Percentiles rank a stretch among this genome's conserved stretches.
These are phyloP conservation scores for Wickerhamomyces kurtzmanii DNA, from an alignment of 805 yeast species.

Conservation along the genomic window DNA sequence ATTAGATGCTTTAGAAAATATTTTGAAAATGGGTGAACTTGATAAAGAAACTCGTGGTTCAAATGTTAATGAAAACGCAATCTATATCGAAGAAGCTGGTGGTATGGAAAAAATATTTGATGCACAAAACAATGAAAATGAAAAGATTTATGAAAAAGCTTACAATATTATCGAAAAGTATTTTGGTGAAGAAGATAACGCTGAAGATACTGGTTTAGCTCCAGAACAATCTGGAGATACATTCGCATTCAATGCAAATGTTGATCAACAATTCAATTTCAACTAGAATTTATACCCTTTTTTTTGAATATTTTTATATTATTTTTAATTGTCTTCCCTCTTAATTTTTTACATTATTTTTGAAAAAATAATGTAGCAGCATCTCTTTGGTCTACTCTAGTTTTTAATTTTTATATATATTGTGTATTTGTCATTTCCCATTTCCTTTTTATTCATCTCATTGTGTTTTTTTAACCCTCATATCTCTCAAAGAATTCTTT, in stretches of 20 bases:
- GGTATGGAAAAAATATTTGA: conserved; percentile 95
- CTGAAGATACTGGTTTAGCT: conserved; percentile 66
- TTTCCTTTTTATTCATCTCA: not conserved
- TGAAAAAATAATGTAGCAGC: too few relatives aligned
- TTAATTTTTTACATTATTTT: not conserved
- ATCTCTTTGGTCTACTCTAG: not conserved
- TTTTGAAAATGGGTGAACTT: conserved; percentile 87
- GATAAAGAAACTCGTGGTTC: conserved; percentile 73
- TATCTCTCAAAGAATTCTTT: too few relatives aligned
- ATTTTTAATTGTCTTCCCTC: conserved; percentile 1
- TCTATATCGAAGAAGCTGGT: conserved; percentile 94
- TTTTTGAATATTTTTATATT: conserved; percentile 1
- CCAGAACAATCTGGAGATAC: conserved; percentile 75
- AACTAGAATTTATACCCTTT: conserved; percentile 7
- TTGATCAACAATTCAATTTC: conserved; percentile 34
- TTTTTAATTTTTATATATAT: too few relatives aligned
- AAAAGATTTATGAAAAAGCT: conserved; percentile 87
- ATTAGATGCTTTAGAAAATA: conserved; percentile 89
- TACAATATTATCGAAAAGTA: conserved; percentile 84
- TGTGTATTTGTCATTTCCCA: not conserved
- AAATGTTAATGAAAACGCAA: conserved; percentile 74
- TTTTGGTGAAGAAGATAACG: conserved; percentile 74
- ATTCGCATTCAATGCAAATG: conserved; percentile 76
- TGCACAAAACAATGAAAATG: conserved; percentile 86
- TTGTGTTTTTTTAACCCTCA: not conserved